Percentiles rank a stretch among this genome's conserved stretches.
These are phyloP conservation scores for Aureobasidium sp. DNA, from an alignment of 2,329 filamentous ascomycete genomes.

Conservation along the genomic window DNA sequence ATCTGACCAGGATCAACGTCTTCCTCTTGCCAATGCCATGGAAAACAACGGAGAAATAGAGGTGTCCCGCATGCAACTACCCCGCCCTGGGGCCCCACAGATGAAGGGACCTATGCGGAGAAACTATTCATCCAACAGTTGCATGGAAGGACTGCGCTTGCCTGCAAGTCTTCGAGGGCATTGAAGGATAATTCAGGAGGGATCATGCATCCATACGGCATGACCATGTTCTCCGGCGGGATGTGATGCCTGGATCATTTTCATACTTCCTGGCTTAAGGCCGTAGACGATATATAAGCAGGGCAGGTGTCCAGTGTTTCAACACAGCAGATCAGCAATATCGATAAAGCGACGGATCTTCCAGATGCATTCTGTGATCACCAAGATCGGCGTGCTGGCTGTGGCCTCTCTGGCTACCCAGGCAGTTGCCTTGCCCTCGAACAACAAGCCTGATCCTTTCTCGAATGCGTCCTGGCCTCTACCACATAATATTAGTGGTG, in stretches of 20 bases:
- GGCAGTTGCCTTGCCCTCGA: not conserved
- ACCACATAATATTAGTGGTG: constrained; percentile 7
- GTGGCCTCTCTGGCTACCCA: not conserved
- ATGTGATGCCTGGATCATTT: not conserved
- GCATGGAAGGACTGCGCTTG: not conserved
- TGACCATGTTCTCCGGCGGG: not conserved
- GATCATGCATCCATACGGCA: not conserved
- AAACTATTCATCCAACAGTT: not conserved
- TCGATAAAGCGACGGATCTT: not conserved
- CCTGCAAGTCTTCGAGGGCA: not conserved
- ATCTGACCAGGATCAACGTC: not conserved
- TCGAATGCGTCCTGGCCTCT: constrained; percentile 12
- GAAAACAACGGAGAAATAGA: not conserved
- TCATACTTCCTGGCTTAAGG: not conserved
- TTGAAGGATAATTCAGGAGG: not conserved
- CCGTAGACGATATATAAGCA: not conserved
- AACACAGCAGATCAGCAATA: constrained; percentile 5
- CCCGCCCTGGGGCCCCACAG: constrained; percentile 2
- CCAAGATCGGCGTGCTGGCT: not conserved
- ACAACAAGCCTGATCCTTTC: not conserved
- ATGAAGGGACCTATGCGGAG: not conserved
- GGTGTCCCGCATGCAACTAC: not conserved
- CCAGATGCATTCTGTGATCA: not conserved
- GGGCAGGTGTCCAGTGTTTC: not conserved
- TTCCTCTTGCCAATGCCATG: not conserved